Evolutionary conservation across 306 rosid species (phyloP), one percentile per base, ranked within the genome.

Genomic region (Aeschynomene evenia): DNA sequence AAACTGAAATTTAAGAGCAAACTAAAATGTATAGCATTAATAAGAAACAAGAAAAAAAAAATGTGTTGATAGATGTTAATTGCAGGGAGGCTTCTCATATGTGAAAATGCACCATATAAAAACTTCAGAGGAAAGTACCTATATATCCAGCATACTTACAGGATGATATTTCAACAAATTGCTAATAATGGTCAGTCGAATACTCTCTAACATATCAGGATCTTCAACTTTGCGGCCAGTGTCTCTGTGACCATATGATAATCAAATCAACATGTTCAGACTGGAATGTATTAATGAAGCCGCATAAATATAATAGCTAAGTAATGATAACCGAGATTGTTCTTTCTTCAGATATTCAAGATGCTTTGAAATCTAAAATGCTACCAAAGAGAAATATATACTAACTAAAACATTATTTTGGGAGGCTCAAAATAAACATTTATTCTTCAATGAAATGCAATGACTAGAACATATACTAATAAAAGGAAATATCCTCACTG

Each of bases 171-270:
- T 83, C 88, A 94, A 81, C 67, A 94, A 84, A 81, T 94, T 94
- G 85, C 66, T 86, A 79, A 94, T 94, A 83, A 94, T 85, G 77
- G 98, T 90, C 29, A 94, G 96, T 57, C 97, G 90, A 78, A 94
- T 94, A 36, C 88, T 87, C 92, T 94, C 98, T 19, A 94, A 76
- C 92, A 85, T 84, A 73, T 87, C 96, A 49, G 97, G 96, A 83
- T 94, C 92, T 77, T 91, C 98, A 75, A 94, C 98, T 88, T 94
- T 94, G 66, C 98, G 94, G 29, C 98, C 98, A 5, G 88, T 86
- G 71, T 81, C 92, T 76, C 98, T 94, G 77, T 36, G 54, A 81
- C 71, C 69, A 67, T 56, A 82, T 46, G 55, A 67, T 68, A 53
- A 63, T 61, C 66, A 66, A 79, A 79, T 52, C 58, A 74, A 55